Base-by-base conservation (phyloP, 352 stramenopile species). In the Aphanomyces euteiches region DNA sequence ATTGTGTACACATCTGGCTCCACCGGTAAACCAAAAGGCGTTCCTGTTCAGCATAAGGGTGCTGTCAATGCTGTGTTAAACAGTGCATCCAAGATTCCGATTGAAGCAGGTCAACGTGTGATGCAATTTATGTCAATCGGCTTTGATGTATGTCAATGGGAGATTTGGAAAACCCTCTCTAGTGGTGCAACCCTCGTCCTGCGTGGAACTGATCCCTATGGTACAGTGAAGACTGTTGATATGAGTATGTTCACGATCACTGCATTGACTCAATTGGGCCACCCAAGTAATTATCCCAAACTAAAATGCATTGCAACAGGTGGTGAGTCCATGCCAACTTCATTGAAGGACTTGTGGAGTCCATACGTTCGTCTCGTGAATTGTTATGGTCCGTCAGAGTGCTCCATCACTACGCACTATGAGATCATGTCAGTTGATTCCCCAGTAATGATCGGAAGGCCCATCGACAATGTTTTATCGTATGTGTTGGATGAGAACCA, bases 401-500 rank as follows among this genome's bases (percentile, higher is more conserved):
- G 43, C 17, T 12, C 43, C 10, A 50, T 50, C 43, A 50, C 43
- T n/a, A 50, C 43, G 17, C 43, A 50, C 17, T 50, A 3, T n/a
- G 43, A n/a, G 10, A n/a, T 50, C 43, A n/a, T 50, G 43, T 12
- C 10, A n/a, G 43, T n/a, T 12, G 10, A 50, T 1, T 50, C 43
- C 17, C 83, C 77, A 8, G 74, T 89, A 5, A 79, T 78, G 1
- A 92, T 92, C 37, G 84, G 83, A 1, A 76, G 70, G 17, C 81
- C 81, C 7, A 77, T 90, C 54, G 75, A 82, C 38, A 95, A 95
- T 54, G 87, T 92, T 40, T 77, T 78, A 28, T 82, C 81, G 0
- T 92, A 88, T 56, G 82, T 95, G 45, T 77, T 95, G 10, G 87
- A 95, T 72, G 86, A 95, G 28, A 64, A 78, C 48, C 84, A 90